A percentile compares a stretch with the other conserved stretches of the same genome.
These are phyloP conservation scores for Arthrobotrys pseudoclavata DNA, from an alignment of 2,329 filamentous ascomycete genomes.

Conservation along the genomic window DNA sequence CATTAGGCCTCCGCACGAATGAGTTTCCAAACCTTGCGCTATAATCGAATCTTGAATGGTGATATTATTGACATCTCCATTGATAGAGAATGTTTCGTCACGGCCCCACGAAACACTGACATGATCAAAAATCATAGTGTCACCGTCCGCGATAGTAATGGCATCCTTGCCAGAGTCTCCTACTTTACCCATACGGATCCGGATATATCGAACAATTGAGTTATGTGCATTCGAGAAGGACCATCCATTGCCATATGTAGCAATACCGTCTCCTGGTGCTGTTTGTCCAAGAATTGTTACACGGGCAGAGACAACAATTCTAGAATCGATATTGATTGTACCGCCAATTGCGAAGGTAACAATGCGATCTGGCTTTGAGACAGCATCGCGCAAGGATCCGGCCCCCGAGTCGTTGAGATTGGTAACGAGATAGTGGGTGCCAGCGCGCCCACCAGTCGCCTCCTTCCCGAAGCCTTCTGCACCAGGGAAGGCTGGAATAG, in stretches of 20 bases:
- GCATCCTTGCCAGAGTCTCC: slow-evolving; percentile 72
- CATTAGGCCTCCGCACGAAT: slow-evolving; percentile 71
- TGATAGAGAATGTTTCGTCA: slow-evolving; percentile 72
- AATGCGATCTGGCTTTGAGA: slow-evolving; percentile 69
- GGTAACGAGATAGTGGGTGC: slow-evolving; percentile 69
- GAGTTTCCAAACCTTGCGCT: slow-evolving; percentile 71
- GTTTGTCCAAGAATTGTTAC: slow-evolving; percentile 71
- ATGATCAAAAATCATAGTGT: slow-evolving; percentile 73
- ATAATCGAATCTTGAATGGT: slow-evolving; percentile 72
- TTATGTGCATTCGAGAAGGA: slow-evolving; percentile 71
- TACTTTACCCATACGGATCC: slow-evolving; percentile 71
- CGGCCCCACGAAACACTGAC: slow-evolving; percentile 72
- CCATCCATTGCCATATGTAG: slow-evolving; percentile 72
- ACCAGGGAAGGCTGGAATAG: slow-evolving; percentile 68
- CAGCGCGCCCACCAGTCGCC: slow-evolving; percentile 69
- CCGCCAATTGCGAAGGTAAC: slow-evolving; percentile 71
- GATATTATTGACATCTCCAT: slow-evolving; percentile 68
- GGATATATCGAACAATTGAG: slow-evolving; percentile 71
- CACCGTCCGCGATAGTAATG: slow-evolving; percentile 70
- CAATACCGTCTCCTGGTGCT: slow-evolving; percentile 70
- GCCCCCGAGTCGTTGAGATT: slow-evolving; percentile 69
- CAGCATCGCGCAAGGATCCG: slow-evolving; percentile 70
- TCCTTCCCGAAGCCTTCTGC: slow-evolving; percentile 70
- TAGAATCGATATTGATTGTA: slow-evolving; percentile 69
- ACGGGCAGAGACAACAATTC: slow-evolving; percentile 69